Evolutionary conservation across 1,139 yeast species (phyloP).

Genomic region (Pichia sp.): DNA sequence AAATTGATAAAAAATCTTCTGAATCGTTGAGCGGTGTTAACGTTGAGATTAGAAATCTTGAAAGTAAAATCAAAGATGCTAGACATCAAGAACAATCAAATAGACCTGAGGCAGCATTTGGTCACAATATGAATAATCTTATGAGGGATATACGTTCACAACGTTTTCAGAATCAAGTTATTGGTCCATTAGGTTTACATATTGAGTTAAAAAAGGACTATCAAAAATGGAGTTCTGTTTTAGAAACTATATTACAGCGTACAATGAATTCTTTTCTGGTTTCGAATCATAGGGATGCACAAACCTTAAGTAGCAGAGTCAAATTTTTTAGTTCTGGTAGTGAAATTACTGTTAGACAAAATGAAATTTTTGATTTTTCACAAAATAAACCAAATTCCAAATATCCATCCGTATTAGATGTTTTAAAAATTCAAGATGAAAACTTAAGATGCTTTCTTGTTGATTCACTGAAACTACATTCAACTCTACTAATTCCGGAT

Average conservation of each 20-base stretch:
- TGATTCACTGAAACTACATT: slow-evolving; percentile 59
- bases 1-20: neutral
- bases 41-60: slow-evolving; percentile 36
- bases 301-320: slow-evolving; percentile 40
- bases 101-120: slow-evolving; percentile 19
- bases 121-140: slow-evolving; percentile 11
- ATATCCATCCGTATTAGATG: slow-evolving; percentile 50
- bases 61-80: slow-evolving; percentile 18
- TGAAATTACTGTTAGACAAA: slow-evolving; percentile 47
- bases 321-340: slow-evolving; percentile 30
- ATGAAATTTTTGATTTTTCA: slow-evolving; percentile 50
- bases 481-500: slow-evolving; percentile 45
- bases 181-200: slow-evolving; percentile 75
- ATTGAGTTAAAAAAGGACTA: slow-evolving; percentile 51
- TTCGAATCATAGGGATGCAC: slow-evolving; percentile 54
- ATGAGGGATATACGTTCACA: slow-evolving; percentile 36
- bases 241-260: slow-evolving; percentile 48
- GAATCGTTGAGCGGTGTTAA: slow-evolving; percentile 15
- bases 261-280: slow-evolving; percentile 64
- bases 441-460: slow-evolving; percentile 56
- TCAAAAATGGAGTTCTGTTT: slow-evolving; percentile 53
- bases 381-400: slow-evolving; percentile 32
- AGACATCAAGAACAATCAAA: slow-evolving; percentile 9
- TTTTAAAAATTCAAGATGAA: slow-evolving; percentile 48
- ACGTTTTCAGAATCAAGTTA: slow-evolving; percentile 24